A percentile compares a stretch with the other conserved stretches of the same genome.
phyloP scores from a whole-genome alignment of 2,329 filamentous ascomycete genomes.

The Mycosphaerella sp. region DNA sequence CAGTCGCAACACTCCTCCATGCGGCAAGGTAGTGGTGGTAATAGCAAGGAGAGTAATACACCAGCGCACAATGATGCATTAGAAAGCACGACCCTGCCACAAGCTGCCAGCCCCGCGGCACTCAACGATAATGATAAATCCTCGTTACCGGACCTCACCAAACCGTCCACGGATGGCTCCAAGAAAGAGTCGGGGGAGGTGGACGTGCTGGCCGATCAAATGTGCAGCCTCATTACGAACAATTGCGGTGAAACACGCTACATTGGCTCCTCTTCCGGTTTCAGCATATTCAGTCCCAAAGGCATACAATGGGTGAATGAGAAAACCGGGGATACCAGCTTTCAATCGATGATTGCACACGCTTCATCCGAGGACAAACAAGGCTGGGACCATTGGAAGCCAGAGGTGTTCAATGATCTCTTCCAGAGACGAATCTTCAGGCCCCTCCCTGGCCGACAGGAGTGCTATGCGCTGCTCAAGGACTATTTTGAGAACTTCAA shows the following conservation, averaged over 20 bases:
- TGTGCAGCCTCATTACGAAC: conserved; percentile 96
- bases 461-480: conserved; percentile 78
- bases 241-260: conserved; percentile 92
- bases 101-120: conserved; percentile 2
- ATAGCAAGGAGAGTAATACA: conserved; percentile 11
- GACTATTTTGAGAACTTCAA: conserved; percentile 99
- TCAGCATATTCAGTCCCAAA: conserved; percentile 97
- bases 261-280: conserved; percentile 93
- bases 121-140: conserved; percentile 6
- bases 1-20: conserved; percentile 22
- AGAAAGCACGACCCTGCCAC: conserved; percentile 3
- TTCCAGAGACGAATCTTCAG: conserved; percentile 81
- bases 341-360: conserved; percentile 89
- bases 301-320: conserved; percentile 98
- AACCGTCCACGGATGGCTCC: conserved; percentile 3
- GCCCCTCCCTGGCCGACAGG: conserved; percentile 74
- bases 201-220: conserved; percentile 85
- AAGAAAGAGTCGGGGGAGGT: conserved; percentile 13
- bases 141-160: conserved; percentile 11
- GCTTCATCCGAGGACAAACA: conserved; percentile 81
- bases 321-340: conserved; percentile 92
- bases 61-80: conserved; percentile 8
- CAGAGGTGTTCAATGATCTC: conserved; percentile 91
- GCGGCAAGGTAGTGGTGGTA: conserved; percentile 6
- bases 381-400: conserved; percentile 97